Evolutionary conservation across 495 filamentous ascomycete species (phyloP), one percentile per base, ranked within the genome.

Genomic region (Penicillium coprophilum): DNA sequence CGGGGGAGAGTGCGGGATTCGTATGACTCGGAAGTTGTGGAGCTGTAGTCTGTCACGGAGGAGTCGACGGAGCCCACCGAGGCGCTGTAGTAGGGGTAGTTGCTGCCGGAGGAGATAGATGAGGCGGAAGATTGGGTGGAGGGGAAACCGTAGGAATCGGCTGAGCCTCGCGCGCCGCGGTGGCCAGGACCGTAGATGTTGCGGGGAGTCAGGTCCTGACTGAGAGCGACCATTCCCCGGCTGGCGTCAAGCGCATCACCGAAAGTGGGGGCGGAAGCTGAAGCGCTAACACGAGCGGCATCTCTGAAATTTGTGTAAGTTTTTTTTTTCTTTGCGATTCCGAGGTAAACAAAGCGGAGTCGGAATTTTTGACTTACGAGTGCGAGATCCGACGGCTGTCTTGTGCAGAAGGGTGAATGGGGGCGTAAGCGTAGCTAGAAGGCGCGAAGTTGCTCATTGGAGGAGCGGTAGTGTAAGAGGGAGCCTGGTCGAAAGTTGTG

Each of bases 131-230:
- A 97, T 73, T 97, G 93, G 15, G 88, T 82, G 15, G 90, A 82
- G 2, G 93, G 93, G 70, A 97, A 97, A 23, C 93, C 93, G 63
- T 97, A 97, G 9, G 91, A 91, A 70, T 96, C 91, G n/a, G 83
- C 77, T 3, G 92, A 92, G 32, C 85, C 85, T 32, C 90, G 80
- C 28, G 82, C 77, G 23, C 74, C 77, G 56, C 81, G 83, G 57
- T 85, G 79, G 44, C 87, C 90, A 62, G 85, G 79, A 46, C 86
- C 90, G 65, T 96, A 96, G 62, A 96, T 90, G 72, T 91, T 92
- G 43, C 92, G 81, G 15, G 93, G 91, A 7, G 92, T 89, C 64
- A 82, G 23, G 58, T 82, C 80, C 69, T 97, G 93, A 79, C 91
- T 96, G 82, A 97, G 89, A 9, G 92, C 90, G 21, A 97, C 82